Evolutionary conservation across 345 rosid species (phyloP), one percentile per base, ranked within the genome.

Genomic region (Eucalyptus tenuipes): DNA sequence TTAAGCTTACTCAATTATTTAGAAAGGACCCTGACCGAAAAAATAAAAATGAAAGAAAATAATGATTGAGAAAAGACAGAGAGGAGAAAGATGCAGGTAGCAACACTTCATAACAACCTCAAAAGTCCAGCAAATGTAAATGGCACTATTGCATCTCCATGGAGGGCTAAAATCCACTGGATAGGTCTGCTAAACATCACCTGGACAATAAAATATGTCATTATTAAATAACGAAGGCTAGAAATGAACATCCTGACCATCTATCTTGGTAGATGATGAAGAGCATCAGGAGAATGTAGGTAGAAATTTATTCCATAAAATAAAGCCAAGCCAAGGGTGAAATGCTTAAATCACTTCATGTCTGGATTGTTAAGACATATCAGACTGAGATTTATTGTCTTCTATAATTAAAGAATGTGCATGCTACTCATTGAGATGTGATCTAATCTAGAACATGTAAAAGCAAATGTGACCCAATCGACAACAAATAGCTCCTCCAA

Each of bases 101-200:
- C 42, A 22, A 85, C 44, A 85, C 59, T 85, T 84, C 75, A 90
- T 88, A 89, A 52, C 49, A 91, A 96, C 99, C 99, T 96, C 85
- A 91, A 89, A 90, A 96, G 90, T 88, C 99, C 99, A 92, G 98
- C 97, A 94, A 94, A 96, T 7, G 88, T 90, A 92, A 97, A 96
- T 80, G 99, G 99, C 90, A 97, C 96, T 88, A 95, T 91, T 75
- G 90, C 92, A 88, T 94, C 95, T 88, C 99, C 99, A 87, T 96
- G 98, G 89, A 97, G 92, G 90, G 99, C 98, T 96, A 96, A 89
- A 90, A 97, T 93, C 99, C 99, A 97, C 90, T 98, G 98, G 89
- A 97, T 90, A 61, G 99, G 99, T 91, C 99, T 93, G 94, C 99
- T 96, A 92, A 97, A 97, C 91, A 93, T 71, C 79, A 96, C 94